Percentiles rank a stretch among this genome's conserved stretches.
These are phyloP conservation scores for Pouteria glomerata DNA, from an alignment of 148 eudicot genomes.

Conservation along the genomic window DNA sequence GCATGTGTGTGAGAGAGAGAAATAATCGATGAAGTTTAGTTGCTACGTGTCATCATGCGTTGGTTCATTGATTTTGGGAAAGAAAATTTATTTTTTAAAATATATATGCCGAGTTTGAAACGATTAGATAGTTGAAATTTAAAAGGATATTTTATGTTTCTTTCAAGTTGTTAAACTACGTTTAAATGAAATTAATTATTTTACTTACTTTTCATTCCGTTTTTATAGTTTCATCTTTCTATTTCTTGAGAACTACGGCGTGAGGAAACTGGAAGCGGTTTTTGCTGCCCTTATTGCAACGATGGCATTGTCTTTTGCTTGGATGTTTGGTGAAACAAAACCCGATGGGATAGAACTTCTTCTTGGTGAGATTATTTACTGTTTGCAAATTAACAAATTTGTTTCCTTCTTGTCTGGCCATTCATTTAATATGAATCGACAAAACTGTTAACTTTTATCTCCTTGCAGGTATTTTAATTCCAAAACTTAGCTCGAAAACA, in stretches of 20 bases:
- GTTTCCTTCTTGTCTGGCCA: too few species aligned
- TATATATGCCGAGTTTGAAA: too few species aligned
- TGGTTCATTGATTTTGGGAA: too few species aligned
- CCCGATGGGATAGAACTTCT: conserved; percentile 25
- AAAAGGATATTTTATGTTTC: too few species aligned
- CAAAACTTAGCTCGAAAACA: conserved; percentile 28
- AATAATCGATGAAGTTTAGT: too few species aligned
- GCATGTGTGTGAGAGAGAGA: too few species aligned
- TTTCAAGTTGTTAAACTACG: too few species aligned
- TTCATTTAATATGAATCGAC: neutral
- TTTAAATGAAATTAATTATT: too few species aligned
- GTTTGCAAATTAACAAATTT: too few species aligned
- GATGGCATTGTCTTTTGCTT: conserved; percentile 31
- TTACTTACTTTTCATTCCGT: neutral
- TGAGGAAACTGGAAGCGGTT: conserved; percentile 36
- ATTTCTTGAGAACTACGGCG: conserved; percentile 35
- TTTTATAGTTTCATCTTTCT: conserved; percentile 28
- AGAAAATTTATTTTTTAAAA: too few species aligned
- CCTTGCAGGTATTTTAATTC: conserved; percentile 21
- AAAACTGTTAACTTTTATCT: neutral
- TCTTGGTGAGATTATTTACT: conserved; percentile 23
- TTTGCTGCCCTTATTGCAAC: conserved; percentile 28
- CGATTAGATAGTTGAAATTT: too few species aligned
- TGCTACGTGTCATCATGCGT: too few species aligned
- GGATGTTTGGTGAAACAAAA: conserved; percentile 33